Base-by-base conservation (phyloP, 2,329 filamentous ascomycete genomes). In the Sporothrix variecibatus region DNA sequence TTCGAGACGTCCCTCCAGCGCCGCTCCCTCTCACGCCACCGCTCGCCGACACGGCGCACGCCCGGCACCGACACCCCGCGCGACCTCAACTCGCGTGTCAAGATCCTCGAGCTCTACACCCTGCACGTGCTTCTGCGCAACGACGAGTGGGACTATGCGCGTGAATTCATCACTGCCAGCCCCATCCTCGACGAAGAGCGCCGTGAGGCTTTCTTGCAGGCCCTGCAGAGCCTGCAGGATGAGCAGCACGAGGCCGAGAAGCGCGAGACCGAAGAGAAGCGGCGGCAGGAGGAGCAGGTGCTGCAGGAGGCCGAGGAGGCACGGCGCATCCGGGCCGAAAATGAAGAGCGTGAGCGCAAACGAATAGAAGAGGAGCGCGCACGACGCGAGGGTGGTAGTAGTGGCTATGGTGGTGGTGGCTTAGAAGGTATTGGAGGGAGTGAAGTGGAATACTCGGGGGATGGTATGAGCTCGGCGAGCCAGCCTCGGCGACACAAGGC, bases 61-160 rank as follows among this genome's bases (percentile, higher is more conserved):
- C 89, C 88, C 75, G 94, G 93, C 74, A 91, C 94, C 56, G 91
- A 94, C 80, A 97, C 94, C 0, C 94, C 94, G 0, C 90, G 93
- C 76, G 94, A 97, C 80, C 88, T 97, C 49, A 92, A 93, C 78
- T 91, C 94, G 4, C 89, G 94, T 64, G 91, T 98, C 76, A 97
- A 97, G 84, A 93, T 99, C 58, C 89, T 99, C 70, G 96, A 99
- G 83, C 87, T 99, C 9, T 99, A 98, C 82, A 97, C 94, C 0
- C 87, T 99, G 4, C 96, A 99, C 80, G 94, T 98, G 8, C 89
- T 99, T n/a, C 91, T 95, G 5, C 89, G 94, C 72, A 98, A 98
- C 78, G 91, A 94, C 73, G 94, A 98, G 83, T 99, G 96, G 96
- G 94, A 97, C 74, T 98, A 98, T 79, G 94, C 96, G 3, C 89